A percentile compares a stretch with the other conserved stretches of the same genome.
These are phyloP conservation scores for Claviceps quebecensis DNA, from an alignment of 2,329 filamentous ascomycete genomes.

Conservation along the genomic window DNA sequence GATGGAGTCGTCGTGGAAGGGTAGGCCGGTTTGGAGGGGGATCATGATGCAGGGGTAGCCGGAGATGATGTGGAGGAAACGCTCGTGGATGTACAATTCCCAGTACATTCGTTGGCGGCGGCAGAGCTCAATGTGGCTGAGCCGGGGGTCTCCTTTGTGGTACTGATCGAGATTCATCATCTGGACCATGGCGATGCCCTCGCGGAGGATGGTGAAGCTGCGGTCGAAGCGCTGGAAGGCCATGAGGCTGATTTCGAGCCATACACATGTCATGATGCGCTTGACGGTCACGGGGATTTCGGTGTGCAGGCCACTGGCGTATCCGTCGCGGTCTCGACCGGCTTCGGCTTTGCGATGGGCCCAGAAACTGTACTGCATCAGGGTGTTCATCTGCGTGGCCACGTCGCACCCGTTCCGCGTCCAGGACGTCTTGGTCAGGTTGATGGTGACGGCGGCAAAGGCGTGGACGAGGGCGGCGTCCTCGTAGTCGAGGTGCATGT, in stretches of 20 bases:
- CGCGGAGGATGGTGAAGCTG: slow-evolving; percentile 33
- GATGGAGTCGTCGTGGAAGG: slow-evolving; percentile 18
- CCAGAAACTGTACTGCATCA: slow-evolving; percentile 12
- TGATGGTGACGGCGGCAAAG: slow-evolving; percentile 22
- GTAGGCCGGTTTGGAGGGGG: slow-evolving; percentile 18
- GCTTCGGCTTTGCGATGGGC: slow-evolving; percentile 15
- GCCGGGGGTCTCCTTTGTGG: slow-evolving; percentile 11
- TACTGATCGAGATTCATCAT: slow-evolving; percentile 29
- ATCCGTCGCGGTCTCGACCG: slow-evolving; percentile 17
- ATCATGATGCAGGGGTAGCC: slow-evolving; percentile 26
- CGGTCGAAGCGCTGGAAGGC: slow-evolving; percentile 31
- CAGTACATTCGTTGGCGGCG: slow-evolving; percentile 13
- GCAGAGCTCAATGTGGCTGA: slow-evolving; percentile 8
- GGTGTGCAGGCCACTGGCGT: slow-evolving; percentile 18
- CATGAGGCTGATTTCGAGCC: slow-evolving; percentile 37
- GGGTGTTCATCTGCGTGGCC: slow-evolving; percentile 16
- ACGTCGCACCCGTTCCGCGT: slow-evolving; percentile 15
- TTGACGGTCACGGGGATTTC: slow-evolving; percentile 26
- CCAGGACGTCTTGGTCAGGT: slow-evolving; percentile 18
- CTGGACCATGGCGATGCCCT: slow-evolving; percentile 31
- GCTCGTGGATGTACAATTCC: slow-evolving; percentile 16
- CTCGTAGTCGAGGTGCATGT: slow-evolving; percentile 19
- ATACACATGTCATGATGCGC: slow-evolving; percentile 33
- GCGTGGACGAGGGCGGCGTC: slow-evolving; percentile 23
- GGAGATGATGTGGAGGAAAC: slow-evolving; percentile 38